Evolutionary conservation across 2,329 filamentous ascomycete genomes (phyloP), one percentile per base, ranked within the genome.

Genomic region (Fulvia fulva): DNA sequence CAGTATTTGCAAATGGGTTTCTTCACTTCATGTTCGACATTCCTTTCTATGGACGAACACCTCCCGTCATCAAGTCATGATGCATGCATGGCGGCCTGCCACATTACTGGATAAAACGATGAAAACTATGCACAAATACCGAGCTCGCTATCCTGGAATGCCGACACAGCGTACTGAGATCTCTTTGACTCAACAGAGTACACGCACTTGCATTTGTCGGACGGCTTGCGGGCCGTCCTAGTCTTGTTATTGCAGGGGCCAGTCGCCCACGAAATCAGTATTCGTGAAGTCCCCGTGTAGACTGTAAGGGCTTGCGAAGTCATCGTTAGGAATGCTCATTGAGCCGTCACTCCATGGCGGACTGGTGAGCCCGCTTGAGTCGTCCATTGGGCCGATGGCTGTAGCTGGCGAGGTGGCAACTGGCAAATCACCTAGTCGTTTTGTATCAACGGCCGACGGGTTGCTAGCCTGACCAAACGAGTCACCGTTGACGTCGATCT

Each of bases 301-400:
- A 41, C 67, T 65, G 57, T 67, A 70, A 2, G 67, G 54, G 26
- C 64, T 60, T 32, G 66, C 55, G 56, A 67, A 71, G 49, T 64
- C 63, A 56, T 72, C 69, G 44, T 64, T 65, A 23, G 68, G 65
- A 2, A 71, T 64, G 57, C 63, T 68, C 56, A 72, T 57, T 3
- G 70, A 70, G 32, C 69, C 68, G 55, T 73, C 70, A 21, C 64
- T 66, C 71, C 71, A 72, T 22, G 67, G 63, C 55, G 71, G 69
- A 11, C 66, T 58, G 3, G 65, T 64, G 59, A 71, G 69, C 43
- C 57, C 64, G 53, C 58, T 63, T 9, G 63, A 47, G 7, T 64
- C 65, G 25, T 64, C 60, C 50, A 62, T 64, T n/a, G 59, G 60
- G 7, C 45, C 52, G 2, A 56, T n/a, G 16, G 52, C 52, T 34